phyloP scores from a whole-genome alignment of 2,329 filamentous ascomycete genomes.

The Colletotrichum sp. region DNA sequence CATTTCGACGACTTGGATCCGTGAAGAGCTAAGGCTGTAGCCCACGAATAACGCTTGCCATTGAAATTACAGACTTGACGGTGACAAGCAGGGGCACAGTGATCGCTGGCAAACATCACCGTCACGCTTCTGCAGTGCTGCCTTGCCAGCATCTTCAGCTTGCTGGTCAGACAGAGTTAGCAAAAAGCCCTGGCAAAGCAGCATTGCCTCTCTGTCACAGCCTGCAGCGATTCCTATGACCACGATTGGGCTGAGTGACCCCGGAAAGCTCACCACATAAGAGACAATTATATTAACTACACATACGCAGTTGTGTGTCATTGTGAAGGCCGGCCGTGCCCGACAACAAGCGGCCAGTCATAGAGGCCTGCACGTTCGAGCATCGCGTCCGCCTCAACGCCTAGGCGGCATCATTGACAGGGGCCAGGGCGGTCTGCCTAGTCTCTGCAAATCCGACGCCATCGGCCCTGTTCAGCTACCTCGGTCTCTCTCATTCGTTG shows the following conservation, averaged over 20 bases:
- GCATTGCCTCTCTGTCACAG: neutral
- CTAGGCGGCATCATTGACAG: neutral
- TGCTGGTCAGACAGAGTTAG: neutral
- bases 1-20: neutral
- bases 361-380: neutral
- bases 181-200: neutral
- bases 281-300: neutral
- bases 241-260: neutral
- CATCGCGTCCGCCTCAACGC: neutral
- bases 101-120: neutral
- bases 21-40: neutral
- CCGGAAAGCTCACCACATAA: neutral
- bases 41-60: neutral
- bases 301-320: neutral
- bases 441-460: neutral
- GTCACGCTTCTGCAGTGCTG: slow-evolving; percentile 15
- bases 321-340: neutral
- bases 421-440: neutral
- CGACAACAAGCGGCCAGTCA: neutral
- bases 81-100: neutral
- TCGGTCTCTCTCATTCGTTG: neutral
- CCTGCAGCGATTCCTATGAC: neutral
- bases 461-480: neutral
- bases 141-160: neutral
- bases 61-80: neutral